A percentile compares a stretch with the other conserved stretches of the same genome.
Conservation (phyloP, 495 filamentous ascomycete species). For the Sphaerosporella brunnea region DNA sequence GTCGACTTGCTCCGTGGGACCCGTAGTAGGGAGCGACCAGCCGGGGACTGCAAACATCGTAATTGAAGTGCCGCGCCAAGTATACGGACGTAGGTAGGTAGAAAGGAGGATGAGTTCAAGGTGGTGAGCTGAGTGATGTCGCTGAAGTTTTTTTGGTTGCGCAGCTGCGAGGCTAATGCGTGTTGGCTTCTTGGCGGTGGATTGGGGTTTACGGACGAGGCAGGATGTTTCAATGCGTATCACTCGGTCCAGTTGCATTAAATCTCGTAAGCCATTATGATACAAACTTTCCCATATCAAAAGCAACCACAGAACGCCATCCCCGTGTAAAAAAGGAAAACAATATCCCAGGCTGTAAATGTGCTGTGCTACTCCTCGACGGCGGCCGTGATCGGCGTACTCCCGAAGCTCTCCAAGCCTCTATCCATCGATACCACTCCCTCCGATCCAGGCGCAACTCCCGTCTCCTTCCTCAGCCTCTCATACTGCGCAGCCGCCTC, state of each 20-base stretch:
- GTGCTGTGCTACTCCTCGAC: slow-evolving; percentile 1
- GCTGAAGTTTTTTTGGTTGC: too few relatives aligned
- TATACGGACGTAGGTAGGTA: background rate
- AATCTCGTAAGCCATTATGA: background rate
- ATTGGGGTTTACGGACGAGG: background rate
- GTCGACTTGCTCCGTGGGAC: slow-evolving; percentile 50
- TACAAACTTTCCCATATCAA: background rate
- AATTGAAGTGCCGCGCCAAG: too few relatives aligned
- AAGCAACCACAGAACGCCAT: background rate
- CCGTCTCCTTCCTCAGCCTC: slow-evolving; percentile 35
- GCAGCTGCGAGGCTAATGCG: too few relatives aligned
- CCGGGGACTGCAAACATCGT: slow-evolving; percentile 87
- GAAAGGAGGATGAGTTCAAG: background rate
- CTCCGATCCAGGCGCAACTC: slow-evolving; percentile 19
- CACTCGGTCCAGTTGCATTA: background rate
- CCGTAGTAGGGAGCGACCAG: slow-evolving; percentile 58
- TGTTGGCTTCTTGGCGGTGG: background rate
- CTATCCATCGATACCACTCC: slow-evolving; percentile 31
- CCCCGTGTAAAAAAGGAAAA: too few relatives aligned
- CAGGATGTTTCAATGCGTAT: background rate
- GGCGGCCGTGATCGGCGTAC: slow-evolving; percentile 35
- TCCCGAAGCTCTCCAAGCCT: slow-evolving; percentile 45
- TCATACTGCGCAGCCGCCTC: slow-evolving; percentile 53
- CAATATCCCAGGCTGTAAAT: too few relatives aligned
- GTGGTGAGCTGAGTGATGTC: background rate